Base-by-base conservation (phyloP, 2,329 filamentous ascomycete species). In the Penicillium thymicola region DNA sequence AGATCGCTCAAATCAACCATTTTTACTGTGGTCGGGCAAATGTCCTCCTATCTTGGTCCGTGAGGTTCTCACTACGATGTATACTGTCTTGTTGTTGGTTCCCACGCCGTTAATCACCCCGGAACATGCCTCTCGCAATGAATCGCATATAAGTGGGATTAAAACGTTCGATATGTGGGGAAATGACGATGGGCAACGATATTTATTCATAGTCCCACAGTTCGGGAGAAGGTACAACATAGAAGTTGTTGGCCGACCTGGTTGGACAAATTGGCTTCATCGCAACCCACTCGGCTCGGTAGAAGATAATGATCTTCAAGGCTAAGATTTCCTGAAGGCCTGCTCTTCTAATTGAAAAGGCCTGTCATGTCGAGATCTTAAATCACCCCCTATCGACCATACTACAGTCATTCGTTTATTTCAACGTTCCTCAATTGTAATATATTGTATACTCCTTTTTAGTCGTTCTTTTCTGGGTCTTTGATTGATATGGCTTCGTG, bases 221-320 rank as follows among this genome's bases (percentile, higher is more conserved):
- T 8, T 34, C 6, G 32, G 32, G 7, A 16, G 6, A 34, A 34
- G 32, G 14, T 14, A n/a, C n/a, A n/a, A n/a, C n/a, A n/a, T n/a
- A 14, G 32, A 34, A 4, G 32, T 34, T 38, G 34, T n/a, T 37
- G 21, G 13, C 25, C 18, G 25, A 45, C n/a, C 46, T 60, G 52
- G 53, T 56, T 62, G 58, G 58, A 21, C 25, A 16, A 34, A 34
- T 54, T 54, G 23, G 21, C 27, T 43, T 34, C 37, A 42, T 46
- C 13, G 18, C 16, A 34, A 18, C 44, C 51, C 51, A 54, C 55
- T 44, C 10, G 43, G 14, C 28, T 27, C 41, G 8, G 6, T 44
- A 14, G 25, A 38, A 8, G 16, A 41, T 21, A 63, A 58, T 59
- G 60, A 64, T 64, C 54, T 59, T 58, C 57, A 60, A 11, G 59